Base-by-base conservation (phyloP, 352 stramenopile genomes). In the Phytophthora chlamydospora region DNA sequence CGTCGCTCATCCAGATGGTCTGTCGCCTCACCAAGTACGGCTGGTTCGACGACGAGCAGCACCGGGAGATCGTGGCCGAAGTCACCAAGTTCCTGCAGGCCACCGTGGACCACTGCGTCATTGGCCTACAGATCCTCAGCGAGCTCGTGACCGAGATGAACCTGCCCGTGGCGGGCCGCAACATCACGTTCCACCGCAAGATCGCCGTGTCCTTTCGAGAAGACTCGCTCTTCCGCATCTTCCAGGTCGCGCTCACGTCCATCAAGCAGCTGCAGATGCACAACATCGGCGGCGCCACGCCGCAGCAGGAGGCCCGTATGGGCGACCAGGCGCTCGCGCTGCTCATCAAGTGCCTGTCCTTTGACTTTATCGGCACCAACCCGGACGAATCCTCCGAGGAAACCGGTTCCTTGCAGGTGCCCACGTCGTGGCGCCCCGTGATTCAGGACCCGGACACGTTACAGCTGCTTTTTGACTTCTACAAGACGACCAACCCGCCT, bases 301-400 rank as follows among this genome's bases (percentile, higher is more conserved):
- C 74, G 2, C 71, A 91, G 53, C 95, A 99, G 68, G 89, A 99
- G 67, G 69, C 78, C n/a, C 85, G 90, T 12, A 90, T 99, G 68
- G 90, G 91, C 16, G 92, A 99, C 68, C 92, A 98, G 48, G 88
- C 95, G 19, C 78, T 99, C 11, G 75, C 83, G 19, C 78, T 99
- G 31, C 81, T 87, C 17, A 97, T 98, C 51, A 95, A 97, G 58
- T 99, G 96, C 75, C 71, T 99, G 24, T 98, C 91, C 10, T 99
- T 99, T 80, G 97, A 99, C 73, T 99, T 99, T 73, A 99, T 99
- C 57, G 97, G 97, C 33, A 99, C 97, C 7, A 99, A 99, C 74
- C 94, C 97, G 11, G 97, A 99, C 63, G 97, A 99, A 75, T 98
- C 93, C 0, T 93, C 95, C 0, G 97, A 99, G 57, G 97, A 99